Evolutionary conservation across 768 basidiomycete species (phyloP).

Genomic region (Tulasnella sp.): DNA sequence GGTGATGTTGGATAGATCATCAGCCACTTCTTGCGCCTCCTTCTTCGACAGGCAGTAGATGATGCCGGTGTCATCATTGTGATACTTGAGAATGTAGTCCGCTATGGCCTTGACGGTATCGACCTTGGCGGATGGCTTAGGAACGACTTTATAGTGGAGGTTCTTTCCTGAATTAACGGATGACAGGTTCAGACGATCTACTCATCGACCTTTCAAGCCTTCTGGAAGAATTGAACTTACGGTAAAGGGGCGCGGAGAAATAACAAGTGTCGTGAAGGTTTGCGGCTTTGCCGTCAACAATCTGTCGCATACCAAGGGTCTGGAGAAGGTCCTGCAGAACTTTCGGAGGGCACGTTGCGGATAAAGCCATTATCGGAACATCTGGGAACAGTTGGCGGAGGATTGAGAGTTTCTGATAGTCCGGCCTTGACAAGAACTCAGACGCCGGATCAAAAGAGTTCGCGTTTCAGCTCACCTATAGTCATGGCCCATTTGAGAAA

Average conservation of each 20-base stretch:
- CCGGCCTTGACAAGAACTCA: conserved; percentile 39
- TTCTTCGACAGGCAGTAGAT: conserved; percentile 79
- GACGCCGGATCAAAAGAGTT: not conserved
- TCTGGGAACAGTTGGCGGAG: conserved; percentile 65
- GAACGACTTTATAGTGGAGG: conserved; percentile 66
- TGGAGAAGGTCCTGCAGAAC: conserved; percentile 67
- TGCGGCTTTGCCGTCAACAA: conserved; percentile 56
- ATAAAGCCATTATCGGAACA: conserved; percentile 72
- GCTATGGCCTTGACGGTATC: conserved; percentile 48
- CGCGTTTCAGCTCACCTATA: conserved; percentile 46
- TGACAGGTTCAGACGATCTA: not conserved
- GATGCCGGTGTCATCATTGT: conserved; percentile 67
- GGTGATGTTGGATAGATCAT: conserved; percentile 43
- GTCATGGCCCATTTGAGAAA: conserved; percentile 72
- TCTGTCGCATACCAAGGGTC: conserved; percentile 49
- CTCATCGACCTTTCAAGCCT: too few relatives aligned
- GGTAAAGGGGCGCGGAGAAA: conserved; percentile 72
- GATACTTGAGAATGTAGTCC: conserved; percentile 58
- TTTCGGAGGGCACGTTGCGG: conserved; percentile 68
- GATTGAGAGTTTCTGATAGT: conserved; percentile 67
- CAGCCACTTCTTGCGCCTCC: conserved; percentile 69
- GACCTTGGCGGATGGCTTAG: conserved; percentile 52
- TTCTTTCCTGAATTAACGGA: conserved; percentile 33
- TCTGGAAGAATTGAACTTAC: conserved; percentile 32
- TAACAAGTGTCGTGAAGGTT: conserved; percentile 53